Evolutionary conservation across 495 filamentous ascomycete genomes (phyloP).

Genomic region (Penicillium verhagenii): DNA sequence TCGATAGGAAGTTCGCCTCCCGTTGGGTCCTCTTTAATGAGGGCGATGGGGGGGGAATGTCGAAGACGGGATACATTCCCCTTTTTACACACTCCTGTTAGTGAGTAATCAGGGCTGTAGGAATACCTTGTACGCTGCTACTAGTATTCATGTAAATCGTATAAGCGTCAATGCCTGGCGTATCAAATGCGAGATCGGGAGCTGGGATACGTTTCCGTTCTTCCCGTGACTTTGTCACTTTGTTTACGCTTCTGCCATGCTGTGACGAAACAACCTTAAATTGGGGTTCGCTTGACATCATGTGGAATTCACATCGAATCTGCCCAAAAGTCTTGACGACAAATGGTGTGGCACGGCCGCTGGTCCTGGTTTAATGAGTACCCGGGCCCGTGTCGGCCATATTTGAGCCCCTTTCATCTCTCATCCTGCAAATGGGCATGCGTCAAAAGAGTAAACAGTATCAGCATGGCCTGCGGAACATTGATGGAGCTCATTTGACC

Average conservation of each 20-base stretch:
- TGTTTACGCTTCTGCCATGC: background rate
- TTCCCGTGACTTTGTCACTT: background rate
- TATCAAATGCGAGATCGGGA: background rate
- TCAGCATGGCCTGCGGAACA: background rate
- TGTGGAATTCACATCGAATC: slow-evolving; percentile 15
- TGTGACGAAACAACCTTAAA: background rate
- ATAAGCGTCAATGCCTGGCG: background rate
- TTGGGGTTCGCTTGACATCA: slow-evolving; percentile 6
- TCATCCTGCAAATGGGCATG: background rate
- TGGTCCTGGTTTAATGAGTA: background rate
- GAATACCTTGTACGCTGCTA: background rate
- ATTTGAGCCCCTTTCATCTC: slow-evolving; percentile 3
- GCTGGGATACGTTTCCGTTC: background rate
- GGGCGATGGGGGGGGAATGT: slow-evolving; percentile 65
- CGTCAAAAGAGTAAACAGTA: no score
- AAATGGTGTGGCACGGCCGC: no score
- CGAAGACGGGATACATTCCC: slow-evolving; percentile 63
- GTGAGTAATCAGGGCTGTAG: background rate
- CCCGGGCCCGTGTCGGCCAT: slow-evolving; percentile 10
- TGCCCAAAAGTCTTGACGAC: no score
- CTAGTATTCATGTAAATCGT: background rate
- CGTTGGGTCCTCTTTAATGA: slow-evolving; percentile 64
- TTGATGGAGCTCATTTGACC: background rate
- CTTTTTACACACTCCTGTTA: slow-evolving; percentile 1
- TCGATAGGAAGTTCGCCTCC: slow-evolving; percentile 65